A percentile compares a stretch with the other conserved stretches of the same genome.
These are phyloP conservation scores for Tulasnella sp. DNA, from an alignment of 768 basidiomycete genomes.

Conservation along the genomic window DNA sequence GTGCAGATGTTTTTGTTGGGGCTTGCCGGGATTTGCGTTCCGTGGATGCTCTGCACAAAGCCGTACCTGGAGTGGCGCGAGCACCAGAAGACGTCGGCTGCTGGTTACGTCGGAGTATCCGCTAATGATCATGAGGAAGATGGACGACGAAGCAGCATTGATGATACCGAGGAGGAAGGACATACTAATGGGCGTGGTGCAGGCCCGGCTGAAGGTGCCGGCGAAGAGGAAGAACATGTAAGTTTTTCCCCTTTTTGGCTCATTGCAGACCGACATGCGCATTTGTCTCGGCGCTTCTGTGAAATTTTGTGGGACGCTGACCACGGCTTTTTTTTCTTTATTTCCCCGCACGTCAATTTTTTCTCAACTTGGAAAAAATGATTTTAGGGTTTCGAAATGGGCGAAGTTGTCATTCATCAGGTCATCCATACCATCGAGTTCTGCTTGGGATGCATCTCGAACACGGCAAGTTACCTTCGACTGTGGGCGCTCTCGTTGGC, in stretches of 20 bases:
- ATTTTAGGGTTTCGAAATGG: conserved; percentile 79
- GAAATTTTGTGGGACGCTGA: conserved; percentile 23
- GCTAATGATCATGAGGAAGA: conserved; percentile 32
- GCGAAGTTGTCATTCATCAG: conserved; percentile 95
- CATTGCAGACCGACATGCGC: conserved; percentile 20
- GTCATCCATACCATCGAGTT: conserved; percentile 99
- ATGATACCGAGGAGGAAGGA: conserved; percentile 61
- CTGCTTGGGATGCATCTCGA: conserved; percentile 97
- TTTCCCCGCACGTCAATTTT: conserved; percentile 32
- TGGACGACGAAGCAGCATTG: conserved; percentile 30
- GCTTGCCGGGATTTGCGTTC: conserved; percentile 81
- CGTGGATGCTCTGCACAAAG: conserved; percentile 89
- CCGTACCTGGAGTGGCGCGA: conserved; percentile 91
- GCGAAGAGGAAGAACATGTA: conserved; percentile 70
- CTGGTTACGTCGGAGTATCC: conserved; percentile 70
- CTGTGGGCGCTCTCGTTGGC: conserved; percentile 97
- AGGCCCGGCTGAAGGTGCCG: conserved; percentile 51
- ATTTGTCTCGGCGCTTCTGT: conserved; percentile 22
- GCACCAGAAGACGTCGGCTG: conserved; percentile 71
- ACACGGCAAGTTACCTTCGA: conserved; percentile 89
- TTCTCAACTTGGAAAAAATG: conserved; percentile 3
- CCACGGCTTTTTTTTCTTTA: conserved; percentile 5
- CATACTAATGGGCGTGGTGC: conserved; percentile 50
- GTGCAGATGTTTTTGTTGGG: conserved; percentile 76
- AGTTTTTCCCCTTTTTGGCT: conserved; percentile 37